Conservation (phyloP, 2,329 filamentous ascomycete species). For the Colletotrichum cordylinicola region DNA sequence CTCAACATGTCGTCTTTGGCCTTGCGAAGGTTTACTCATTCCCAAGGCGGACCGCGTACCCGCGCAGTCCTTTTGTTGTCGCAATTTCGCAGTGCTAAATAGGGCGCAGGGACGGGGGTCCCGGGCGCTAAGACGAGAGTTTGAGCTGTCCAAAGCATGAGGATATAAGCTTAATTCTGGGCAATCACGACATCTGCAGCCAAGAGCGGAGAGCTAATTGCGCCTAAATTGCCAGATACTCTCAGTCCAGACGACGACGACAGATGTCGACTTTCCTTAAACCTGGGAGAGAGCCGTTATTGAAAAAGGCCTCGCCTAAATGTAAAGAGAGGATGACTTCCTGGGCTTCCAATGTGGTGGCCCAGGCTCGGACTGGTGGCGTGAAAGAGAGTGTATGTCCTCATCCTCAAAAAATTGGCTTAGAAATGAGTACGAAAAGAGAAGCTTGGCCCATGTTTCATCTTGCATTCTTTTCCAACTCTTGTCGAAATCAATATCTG, state of each 20-base stretch:
- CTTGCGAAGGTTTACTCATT: not conserved
- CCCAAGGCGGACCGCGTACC: not conserved
- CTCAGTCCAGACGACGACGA: not conserved
- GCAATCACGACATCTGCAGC: not conserved
- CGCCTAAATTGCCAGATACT: not conserved
- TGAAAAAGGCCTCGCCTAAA: not conserved
- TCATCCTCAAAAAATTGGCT: not conserved
- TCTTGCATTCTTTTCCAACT: not conserved
- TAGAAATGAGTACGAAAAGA: not conserved
- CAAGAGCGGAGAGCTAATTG: not conserved
- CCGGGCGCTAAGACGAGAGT: not conserved
- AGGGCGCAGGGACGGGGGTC: not conserved
- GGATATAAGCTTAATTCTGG: not conserved
- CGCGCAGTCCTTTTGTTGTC: not conserved
- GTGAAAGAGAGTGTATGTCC: not conserved
- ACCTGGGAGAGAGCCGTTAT: not conserved
- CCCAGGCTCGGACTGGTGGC: not conserved
- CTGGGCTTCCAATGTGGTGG: not conserved
- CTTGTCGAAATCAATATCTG: not conserved
- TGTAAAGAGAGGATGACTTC: not conserved
- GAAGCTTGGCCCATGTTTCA: not conserved
- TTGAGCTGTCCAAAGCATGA: not conserved
- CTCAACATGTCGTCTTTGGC: not conserved
- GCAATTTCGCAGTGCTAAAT: not conserved
- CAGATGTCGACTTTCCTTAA: not conserved